Conservation (phyloP, 257 asterid species). For the Jaltomata sinuosa region DNA sequence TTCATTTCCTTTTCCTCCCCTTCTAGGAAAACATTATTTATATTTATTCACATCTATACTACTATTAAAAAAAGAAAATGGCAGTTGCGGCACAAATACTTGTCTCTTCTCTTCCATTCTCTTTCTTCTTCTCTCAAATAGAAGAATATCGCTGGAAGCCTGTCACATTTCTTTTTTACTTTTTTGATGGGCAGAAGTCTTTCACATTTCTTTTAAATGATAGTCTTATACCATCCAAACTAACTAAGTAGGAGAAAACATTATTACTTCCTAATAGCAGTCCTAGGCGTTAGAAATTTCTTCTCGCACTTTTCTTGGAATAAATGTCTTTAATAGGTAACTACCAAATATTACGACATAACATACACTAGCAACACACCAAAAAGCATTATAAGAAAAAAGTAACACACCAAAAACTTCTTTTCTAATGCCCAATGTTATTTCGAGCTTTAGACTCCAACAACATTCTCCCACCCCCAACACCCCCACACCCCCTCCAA, state of each 20-base stretch:
- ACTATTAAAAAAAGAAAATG: neutral
- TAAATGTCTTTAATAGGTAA: neutral
- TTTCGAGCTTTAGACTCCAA: neutral
- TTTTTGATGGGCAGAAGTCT: neutral
- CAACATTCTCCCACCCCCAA: neutral
- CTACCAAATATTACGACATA: no score
- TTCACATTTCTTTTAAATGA: neutral
- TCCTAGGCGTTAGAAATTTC: neutral
- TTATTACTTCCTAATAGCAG: neutral
- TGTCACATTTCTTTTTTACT: neutral
- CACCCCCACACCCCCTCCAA: no score
- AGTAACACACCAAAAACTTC: no score
- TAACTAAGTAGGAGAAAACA: neutral
- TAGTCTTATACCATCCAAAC: neutral
- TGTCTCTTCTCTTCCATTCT: neutral
- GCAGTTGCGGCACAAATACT: neutral
- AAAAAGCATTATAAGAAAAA: no score
- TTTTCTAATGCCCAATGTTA: neutral
- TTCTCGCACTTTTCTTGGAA: neutral
- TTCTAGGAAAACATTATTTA: neutral
- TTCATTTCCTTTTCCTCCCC: neutral
- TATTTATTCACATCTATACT: neutral
- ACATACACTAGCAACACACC: no score
- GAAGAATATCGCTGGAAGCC: neutral
- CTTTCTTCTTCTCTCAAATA: neutral